Conservation (phyloP, 2,329 filamentous ascomycete species). For the Dichotomopilus funicola region DNA sequence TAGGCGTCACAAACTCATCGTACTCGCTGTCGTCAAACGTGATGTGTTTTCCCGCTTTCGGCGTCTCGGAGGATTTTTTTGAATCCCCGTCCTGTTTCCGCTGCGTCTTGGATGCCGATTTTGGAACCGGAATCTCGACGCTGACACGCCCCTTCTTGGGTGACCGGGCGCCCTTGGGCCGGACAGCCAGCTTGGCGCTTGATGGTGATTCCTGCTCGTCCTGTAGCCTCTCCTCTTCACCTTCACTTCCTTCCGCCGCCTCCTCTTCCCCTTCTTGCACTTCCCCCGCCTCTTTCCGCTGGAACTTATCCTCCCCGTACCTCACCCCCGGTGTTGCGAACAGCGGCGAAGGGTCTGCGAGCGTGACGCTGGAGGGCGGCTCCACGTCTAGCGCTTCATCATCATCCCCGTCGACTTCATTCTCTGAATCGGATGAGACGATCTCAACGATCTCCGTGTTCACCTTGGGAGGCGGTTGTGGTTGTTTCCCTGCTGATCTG, state of each 20-base stretch:
- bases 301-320: too few species aligned
- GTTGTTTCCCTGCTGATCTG: too few species aligned
- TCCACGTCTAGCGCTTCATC: too few species aligned
- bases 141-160: slow-evolving; percentile 21
- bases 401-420: too few species aligned
- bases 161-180: slow-evolving; percentile 17
- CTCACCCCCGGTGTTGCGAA: too few species aligned
- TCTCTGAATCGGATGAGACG: too few species aligned
- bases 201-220: slow-evolving; percentile 4
- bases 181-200: slow-evolving; percentile 19
- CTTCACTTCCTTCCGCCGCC: slow-evolving; percentile 23
- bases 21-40: slow-evolving; percentile 28
- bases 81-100: slow-evolving; percentile 16
- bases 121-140: slow-evolving; percentile 24
- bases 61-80: slow-evolving; percentile 23
- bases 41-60: slow-evolving; percentile 25
- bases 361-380: too few species aligned
- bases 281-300: slow-evolving; percentile 30
- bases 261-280: slow-evolving; percentile 16
- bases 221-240: slow-evolving; percentile 18
- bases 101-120: slow-evolving; percentile 10
- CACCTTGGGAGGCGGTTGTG: too few species aligned
- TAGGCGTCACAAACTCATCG: slow-evolving; percentile 29
- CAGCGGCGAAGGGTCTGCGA: too few species aligned
- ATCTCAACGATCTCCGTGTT: too few species aligned